phyloP scores from a whole-genome alignment of 169 alveolate species.

The Cryptosporidium tyzzeri region DNA sequence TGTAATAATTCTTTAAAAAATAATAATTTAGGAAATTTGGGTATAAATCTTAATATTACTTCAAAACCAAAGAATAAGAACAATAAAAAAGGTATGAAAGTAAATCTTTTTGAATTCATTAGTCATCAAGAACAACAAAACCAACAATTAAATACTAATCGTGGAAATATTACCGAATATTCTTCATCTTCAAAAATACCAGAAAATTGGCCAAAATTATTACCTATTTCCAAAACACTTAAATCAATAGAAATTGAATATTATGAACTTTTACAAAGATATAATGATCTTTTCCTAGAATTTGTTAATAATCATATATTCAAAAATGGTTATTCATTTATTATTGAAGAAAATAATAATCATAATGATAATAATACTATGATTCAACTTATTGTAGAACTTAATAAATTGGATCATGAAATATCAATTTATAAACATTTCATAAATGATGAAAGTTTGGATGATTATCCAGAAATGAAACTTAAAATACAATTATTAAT shows the following conservation, averaged over 20 bases:
- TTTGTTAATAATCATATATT: not conserved
- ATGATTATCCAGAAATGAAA: conserved; percentile 86
- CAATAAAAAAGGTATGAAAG: conserved; percentile 21
- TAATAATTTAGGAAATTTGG: not conserved
- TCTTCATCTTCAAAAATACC: not conserved
- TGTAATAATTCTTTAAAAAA: not conserved
- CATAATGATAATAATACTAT: not conserved
- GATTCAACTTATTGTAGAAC: conserved; percentile 18
- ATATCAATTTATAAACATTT: conserved; percentile 50
- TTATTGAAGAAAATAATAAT: not conserved
- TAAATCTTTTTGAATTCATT: conserved; percentile 47
- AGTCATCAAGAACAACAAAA: conserved; percentile 6
- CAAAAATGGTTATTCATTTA: not conserved
- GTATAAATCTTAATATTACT: not conserved
- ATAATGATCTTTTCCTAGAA: not conserved
- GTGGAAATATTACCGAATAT: not conserved
- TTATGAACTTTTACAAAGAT: conserved; percentile 35
- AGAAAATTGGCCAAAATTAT: conserved; percentile 18
- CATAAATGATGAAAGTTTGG: conserved; percentile 85
- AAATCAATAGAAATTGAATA: conserved; percentile 57
- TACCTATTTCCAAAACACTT: conserved; percentile 7
- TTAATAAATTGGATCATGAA: conserved; percentile 29
- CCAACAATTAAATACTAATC: not conserved
- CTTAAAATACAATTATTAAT: conserved; percentile 84
- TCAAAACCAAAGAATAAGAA: conserved; percentile 1